These are phyloP conservation scores for Geotrichum europaeum DNA, from an alignment of 1,139 yeast genomes.

Conservation along the genomic window DNA sequence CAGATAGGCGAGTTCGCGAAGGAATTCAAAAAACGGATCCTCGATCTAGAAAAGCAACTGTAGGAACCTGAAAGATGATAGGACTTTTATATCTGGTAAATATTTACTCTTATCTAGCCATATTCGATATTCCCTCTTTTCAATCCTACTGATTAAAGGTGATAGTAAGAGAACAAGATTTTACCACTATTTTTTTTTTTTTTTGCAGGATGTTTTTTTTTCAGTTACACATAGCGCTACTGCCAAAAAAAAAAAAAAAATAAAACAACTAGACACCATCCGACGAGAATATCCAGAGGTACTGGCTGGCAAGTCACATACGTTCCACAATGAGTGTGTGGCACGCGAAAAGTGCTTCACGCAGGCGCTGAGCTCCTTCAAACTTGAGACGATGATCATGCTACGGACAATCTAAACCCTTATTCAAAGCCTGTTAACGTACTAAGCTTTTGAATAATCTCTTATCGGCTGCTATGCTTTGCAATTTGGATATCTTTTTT, in stretches of 20 bases:
- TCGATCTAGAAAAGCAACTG: slow-evolving; percentile 22
- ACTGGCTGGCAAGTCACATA: slow-evolving; percentile 10
- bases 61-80: not conserved
- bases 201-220: too few species aligned
- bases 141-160: too few species aligned
- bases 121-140: too few species aligned
- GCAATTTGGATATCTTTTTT: too few species aligned
- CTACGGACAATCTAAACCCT: too few species aligned
- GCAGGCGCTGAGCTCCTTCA: slow-evolving; percentile 17
- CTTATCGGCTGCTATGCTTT: too few species aligned
- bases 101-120: not conserved
- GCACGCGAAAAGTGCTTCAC: slow-evolving; percentile 19
- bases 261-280: slow-evolving; percentile 7
- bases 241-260: too few species aligned
- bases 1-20: slow-evolving; percentile 50
- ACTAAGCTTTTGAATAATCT: too few species aligned
- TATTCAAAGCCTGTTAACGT: too few species aligned
- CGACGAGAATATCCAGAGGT: slow-evolving; percentile 10
- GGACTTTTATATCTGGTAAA: not conserved
- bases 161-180: too few species aligned
- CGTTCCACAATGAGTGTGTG: slow-evolving; percentile 19
- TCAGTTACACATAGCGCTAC: not conserved
- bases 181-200: too few species aligned
- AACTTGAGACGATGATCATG: slow-evolving; percentile 13
- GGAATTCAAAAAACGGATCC: slow-evolving; percentile 39